A percentile compares a stretch with the other conserved stretches of the same genome.
Evolutionary conservation across 2,329 filamentous ascomycete genomes (phyloP).

Genomic region (Fusarium agapanthi): DNA sequence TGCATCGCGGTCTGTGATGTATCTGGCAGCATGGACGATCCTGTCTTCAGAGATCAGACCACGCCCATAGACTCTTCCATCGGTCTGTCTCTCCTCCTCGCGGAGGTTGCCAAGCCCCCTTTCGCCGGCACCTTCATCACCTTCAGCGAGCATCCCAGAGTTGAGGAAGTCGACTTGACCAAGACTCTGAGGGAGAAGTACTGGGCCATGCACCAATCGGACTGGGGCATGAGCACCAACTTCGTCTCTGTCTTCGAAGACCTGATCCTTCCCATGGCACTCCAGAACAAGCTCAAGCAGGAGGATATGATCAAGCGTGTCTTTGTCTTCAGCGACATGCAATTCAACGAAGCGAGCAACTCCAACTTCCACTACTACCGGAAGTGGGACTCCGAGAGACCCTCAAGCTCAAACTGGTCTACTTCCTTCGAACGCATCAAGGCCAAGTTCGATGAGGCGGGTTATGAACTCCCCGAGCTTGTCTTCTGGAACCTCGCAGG

Average conservation of each 20-base stretch:
- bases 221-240: conserved; percentile 59
- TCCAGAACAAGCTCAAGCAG: conserved; percentile 57
- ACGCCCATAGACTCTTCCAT: conserved; percentile 62
- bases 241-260: conserved; percentile 63
- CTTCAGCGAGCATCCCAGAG: conserved; percentile 54
- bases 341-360: conserved; percentile 56
- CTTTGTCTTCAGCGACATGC: conserved; percentile 70
- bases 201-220: conserved; percentile 35
- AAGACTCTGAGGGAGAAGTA: conserved; percentile 55
- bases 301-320: conserved; percentile 69
- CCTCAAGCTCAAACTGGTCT: conserved; percentile 45
- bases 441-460: conserved; percentile 53
- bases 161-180: conserved; percentile 53
- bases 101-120: conserved; percentile 60
- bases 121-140: conserved; percentile 66
- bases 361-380: conserved; percentile 13
- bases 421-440: conserved; percentile 62
- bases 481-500: conserved; percentile 68
- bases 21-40: conserved; percentile 59
- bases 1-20: conserved; percentile 68
- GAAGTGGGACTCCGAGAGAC: not conserved
- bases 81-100: conserved; percentile 64
- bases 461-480: conserved; percentile 67
- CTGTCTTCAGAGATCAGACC: conserved; percentile 55
- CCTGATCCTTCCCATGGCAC: conserved; percentile 63